Conservation (phyloP, 2,329 filamentous ascomycete genomes). For the Pyricularia sp. region DNA sequence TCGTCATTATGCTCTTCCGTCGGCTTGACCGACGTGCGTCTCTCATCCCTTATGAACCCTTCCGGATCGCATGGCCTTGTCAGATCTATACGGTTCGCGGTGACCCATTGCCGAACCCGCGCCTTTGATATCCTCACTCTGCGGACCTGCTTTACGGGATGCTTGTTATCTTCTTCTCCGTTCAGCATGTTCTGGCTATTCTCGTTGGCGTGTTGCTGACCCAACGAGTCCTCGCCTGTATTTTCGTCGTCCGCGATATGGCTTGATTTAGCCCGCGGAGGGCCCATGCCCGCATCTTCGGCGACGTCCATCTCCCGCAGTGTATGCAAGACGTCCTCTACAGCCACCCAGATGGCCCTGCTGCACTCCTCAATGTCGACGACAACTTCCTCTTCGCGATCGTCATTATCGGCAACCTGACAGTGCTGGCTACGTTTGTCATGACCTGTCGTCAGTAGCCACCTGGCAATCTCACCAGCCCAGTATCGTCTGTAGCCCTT, state of each 20-base stretch:
- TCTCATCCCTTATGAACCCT: slow-evolving; percentile 51
- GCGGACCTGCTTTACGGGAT: slow-evolving; percentile 21
- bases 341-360: slow-evolving; percentile 66
- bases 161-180: slow-evolving; percentile 13
- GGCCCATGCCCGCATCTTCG: slow-evolving; percentile 39
- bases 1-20: slow-evolving; percentile 14
- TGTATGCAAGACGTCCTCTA: slow-evolving; percentile 69
- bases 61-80: slow-evolving; percentile 56
- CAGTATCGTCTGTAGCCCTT: slow-evolving; percentile 78
- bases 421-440: slow-evolving; percentile 5
- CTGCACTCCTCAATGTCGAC: slow-evolving; percentile 60
- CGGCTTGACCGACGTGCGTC: not conserved
- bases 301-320: slow-evolving; percentile 70
- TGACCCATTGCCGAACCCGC: slow-evolving; percentile 53
- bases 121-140: slow-evolving; percentile 40
- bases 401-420: not conserved
- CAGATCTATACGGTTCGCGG: slow-evolving; percentile 47
- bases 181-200: slow-evolving; percentile 4
- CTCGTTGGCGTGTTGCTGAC: slow-evolving; percentile 6
- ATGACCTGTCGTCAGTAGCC: slow-evolving; percentile 37
- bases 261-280: slow-evolving; percentile 19
- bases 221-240: slow-evolving; percentile 5
- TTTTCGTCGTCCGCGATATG: slow-evolving; percentile 3
- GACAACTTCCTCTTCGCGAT: slow-evolving; percentile 27
- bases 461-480: slow-evolving; percentile 72